Conservation (phyloP, 805 yeast genomes). For the Cyberlindnera mrakii region DNA sequence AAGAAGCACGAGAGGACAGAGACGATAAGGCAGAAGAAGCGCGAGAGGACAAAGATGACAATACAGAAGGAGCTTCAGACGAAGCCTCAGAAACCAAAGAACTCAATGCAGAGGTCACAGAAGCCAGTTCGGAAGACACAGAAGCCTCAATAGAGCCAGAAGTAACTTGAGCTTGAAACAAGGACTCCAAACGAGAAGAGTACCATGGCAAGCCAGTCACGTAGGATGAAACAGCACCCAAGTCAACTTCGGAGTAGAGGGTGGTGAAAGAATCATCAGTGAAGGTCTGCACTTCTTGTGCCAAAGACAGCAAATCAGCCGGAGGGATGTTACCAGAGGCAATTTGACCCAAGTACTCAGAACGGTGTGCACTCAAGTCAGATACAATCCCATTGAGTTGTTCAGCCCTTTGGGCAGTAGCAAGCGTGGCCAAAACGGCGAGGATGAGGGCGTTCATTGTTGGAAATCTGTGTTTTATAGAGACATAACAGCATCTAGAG, state of each 20-base stretch:
- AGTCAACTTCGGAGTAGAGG: constrained; percentile 23
- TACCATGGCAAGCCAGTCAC: constrained; percentile 30
- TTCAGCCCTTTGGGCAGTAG: constrained; percentile 4
- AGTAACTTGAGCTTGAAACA: constrained; percentile 8
- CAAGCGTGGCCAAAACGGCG: constrained; percentile 9
- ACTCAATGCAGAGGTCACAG: constrained; percentile 2
- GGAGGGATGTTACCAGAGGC: constrained; percentile 23
- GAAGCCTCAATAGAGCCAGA: constrained; percentile 8
- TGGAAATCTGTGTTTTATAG: not conserved
- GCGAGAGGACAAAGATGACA: constrained; percentile 4
- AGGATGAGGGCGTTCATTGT: constrained; percentile 3
- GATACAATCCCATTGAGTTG: constrained; percentile 8
- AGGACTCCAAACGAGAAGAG: constrained; percentile 16
- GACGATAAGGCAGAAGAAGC: not conserved
- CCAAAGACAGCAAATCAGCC: constrained; percentile 23
- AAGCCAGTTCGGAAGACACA: constrained; percentile 2
- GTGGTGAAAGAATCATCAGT: constrained; percentile 30
- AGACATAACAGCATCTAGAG: not conserved
- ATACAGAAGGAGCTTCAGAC: constrained; percentile 2
- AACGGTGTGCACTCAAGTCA: constrained; percentile 15
- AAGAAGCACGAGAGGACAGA: constrained; percentile 8
- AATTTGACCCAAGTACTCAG: constrained; percentile 19
- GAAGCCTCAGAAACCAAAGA: not conserved
- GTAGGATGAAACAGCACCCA: constrained; percentile 19
- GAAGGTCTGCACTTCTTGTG: constrained; percentile 25